phyloP scores from a whole-genome alignment of 345 rosid genomes.

The Combretum micranthum region DNA sequence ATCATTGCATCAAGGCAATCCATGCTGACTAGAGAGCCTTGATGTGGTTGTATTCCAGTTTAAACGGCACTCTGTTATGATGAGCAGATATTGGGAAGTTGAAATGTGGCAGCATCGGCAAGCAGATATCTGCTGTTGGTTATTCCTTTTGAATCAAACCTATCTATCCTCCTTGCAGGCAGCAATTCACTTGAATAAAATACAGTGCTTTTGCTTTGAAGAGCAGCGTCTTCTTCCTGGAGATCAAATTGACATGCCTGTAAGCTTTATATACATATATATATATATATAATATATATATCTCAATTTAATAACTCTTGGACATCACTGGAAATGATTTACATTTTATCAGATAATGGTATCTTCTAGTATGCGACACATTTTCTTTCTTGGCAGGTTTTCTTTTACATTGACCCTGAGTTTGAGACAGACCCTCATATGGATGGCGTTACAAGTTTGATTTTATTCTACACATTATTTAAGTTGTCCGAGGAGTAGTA shows the following conservation, averaged over 20 bases:
- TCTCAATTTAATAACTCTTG: background rate
- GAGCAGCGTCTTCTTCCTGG: conserved; percentile 97
- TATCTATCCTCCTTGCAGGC: conserved; percentile 39
- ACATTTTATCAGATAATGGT: background rate
- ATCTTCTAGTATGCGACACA: background rate
- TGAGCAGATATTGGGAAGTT: no score
- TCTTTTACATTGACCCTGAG: conserved; percentile 94
- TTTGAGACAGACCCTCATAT: conserved; percentile 84
- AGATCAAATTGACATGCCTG: conserved; percentile 97
- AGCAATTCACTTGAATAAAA: conserved; percentile 88
- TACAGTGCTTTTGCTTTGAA: conserved; percentile 94
- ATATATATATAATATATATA: no score
- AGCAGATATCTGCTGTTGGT: no score
- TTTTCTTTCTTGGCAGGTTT: conserved; percentile 42
- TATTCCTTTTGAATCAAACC: background rate
- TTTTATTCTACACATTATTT: conserved; percentile 88
- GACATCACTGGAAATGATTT: background rate
- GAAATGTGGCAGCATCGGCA: no score
- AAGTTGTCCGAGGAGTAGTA: conserved; percentile 50
- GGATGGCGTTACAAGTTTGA: conserved; percentile 86
- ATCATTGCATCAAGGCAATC: no score
- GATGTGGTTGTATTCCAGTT: no score
- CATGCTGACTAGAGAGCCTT: no score
- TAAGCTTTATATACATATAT: no score
- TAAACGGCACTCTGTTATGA: no score